Evolutionary conservation across 2,329 filamentous ascomycete genomes (phyloP).

Genomic region (Leptographium wingfieldii): DNA sequence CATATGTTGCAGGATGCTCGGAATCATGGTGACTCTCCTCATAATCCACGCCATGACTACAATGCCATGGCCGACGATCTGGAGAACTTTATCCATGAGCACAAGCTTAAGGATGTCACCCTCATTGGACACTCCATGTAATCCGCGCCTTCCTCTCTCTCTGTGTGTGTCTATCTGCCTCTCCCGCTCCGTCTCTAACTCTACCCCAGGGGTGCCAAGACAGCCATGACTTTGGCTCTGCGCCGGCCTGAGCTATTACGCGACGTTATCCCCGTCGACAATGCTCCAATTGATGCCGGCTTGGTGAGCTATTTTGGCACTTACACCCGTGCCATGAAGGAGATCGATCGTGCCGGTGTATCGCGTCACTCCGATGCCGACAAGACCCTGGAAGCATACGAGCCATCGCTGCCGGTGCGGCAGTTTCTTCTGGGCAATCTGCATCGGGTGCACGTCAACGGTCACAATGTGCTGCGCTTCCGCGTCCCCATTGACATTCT

Average conservation of each 20-base stretch:
- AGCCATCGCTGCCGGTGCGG: slow-evolving; percentile 62
- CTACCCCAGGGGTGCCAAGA: slow-evolving; percentile 65
- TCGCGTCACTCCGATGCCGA: slow-evolving; percentile 68
- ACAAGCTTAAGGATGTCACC: slow-evolving; percentile 56
- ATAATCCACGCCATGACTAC: slow-evolving; percentile 67
- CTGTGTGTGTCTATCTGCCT: neutral
- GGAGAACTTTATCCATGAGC: slow-evolving; percentile 59
- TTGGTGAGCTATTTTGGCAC: slow-evolving; percentile 62
- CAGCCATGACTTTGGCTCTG: slow-evolving; percentile 77
- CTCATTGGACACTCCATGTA: slow-evolving; percentile 93
- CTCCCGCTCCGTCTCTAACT: neutral
- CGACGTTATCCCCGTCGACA: slow-evolving; percentile 75
- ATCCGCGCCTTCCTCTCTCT: neutral
- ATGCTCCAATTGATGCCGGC: slow-evolving; percentile 72
- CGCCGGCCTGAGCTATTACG: slow-evolving; percentile 52
- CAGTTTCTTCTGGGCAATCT: slow-evolving; percentile 90
- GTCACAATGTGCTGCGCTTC: slow-evolving; percentile 46
- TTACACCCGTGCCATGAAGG: slow-evolving; percentile 76
- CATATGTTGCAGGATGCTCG: slow-evolving; percentile 54
- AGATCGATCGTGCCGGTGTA: slow-evolving; percentile 57
- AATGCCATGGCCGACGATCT: slow-evolving; percentile 71
- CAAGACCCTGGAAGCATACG: slow-evolving; percentile 61
- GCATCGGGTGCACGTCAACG: slow-evolving; percentile 32
- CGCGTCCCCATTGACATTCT: slow-evolving; percentile 67
- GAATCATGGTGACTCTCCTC: slow-evolving; percentile 87